Evolutionary conservation across 768 basidiomycete genomes (phyloP).

Genomic region (Dioszegia aurantiaca): DNA sequence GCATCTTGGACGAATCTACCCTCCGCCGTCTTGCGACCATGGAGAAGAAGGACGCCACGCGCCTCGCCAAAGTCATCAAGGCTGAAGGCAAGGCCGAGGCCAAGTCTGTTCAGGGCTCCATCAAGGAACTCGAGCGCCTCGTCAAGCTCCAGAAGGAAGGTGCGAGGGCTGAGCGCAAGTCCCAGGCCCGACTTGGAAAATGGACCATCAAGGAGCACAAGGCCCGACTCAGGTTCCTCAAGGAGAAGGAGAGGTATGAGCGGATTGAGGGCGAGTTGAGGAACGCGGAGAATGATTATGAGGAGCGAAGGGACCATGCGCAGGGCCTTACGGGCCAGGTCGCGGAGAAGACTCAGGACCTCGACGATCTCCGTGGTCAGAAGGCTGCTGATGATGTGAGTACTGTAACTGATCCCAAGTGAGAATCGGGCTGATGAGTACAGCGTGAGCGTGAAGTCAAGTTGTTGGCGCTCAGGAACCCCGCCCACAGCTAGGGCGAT

Average conservation of each 20-base stretch:
- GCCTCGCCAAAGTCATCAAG: conserved; percentile 68
- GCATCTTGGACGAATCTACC: conserved; percentile 42
- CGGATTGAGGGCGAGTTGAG: conserved; percentile 47
- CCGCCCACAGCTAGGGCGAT: conserved; percentile 51
- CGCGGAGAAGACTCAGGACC: conserved; percentile 69
- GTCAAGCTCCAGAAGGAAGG: conserved; percentile 69
- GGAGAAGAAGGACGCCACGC: conserved; percentile 58
- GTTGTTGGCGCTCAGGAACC: conserved; percentile 50
- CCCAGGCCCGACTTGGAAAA: conserved; percentile 60
- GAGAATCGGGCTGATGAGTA: not conserved
- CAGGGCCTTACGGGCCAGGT: conserved; percentile 63
- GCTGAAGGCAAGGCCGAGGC: conserved; percentile 68
- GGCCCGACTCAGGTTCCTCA: conserved; percentile 62
- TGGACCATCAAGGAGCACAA: conserved; percentile 63
- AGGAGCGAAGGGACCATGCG: conserved; percentile 60
- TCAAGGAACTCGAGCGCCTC: conserved; percentile 66
- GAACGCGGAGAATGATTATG: conserved; percentile 51
- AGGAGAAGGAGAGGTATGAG: conserved; percentile 58
- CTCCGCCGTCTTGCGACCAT: conserved; percentile 42
- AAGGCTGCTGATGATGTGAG: conserved; percentile 67
- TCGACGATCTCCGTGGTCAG: conserved; percentile 64
- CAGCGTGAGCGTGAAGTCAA: conserved; percentile 52
- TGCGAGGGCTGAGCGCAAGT: conserved; percentile 61
- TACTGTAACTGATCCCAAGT: conserved; percentile 1
- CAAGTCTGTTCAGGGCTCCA: conserved; percentile 61